Conservation (phyloP, 495 filamentous ascomycete genomes). For the Penicillium daleae region DNA sequence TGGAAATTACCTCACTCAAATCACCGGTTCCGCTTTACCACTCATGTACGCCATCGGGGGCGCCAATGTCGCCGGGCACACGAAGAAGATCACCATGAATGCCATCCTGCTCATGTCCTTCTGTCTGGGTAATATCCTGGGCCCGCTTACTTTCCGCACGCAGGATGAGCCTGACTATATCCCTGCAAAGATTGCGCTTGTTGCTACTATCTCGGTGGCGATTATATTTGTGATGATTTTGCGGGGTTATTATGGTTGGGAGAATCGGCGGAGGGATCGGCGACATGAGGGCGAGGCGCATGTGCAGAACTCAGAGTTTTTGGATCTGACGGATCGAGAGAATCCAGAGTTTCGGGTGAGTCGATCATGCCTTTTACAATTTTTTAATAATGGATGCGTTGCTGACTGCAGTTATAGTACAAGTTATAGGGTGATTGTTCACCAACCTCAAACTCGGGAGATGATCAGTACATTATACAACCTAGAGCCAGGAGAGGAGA, state of each 20-base stretch:
- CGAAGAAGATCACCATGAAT: constrained; percentile 58
- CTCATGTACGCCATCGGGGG: constrained; percentile 48
- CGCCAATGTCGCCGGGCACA: constrained; percentile 52
- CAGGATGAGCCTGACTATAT: constrained; percentile 50
- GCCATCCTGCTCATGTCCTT: constrained; percentile 63
- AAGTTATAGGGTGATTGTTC: constrained; percentile 12
- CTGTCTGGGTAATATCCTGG: constrained; percentile 63
- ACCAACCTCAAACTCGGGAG: too few species aligned
- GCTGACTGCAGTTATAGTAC: constrained; percentile 21
- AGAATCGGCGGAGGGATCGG: constrained; percentile 46
- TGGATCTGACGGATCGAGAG: constrained; percentile 44
- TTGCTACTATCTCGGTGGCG: constrained; percentile 49
- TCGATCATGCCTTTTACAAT: constrained; percentile 33
- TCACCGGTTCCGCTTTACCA: constrained; percentile 42
- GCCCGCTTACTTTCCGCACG: constrained; percentile 57
- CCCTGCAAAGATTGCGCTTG: constrained; percentile 65
- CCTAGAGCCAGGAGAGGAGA: too few species aligned
- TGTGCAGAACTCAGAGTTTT: constrained; percentile 35
- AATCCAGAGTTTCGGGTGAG: constrained; percentile 39
- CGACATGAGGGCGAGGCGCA: constrained; percentile 19
- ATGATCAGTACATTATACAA: too few species aligned
- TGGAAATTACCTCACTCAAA: constrained; percentile 46
- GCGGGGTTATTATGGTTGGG: constrained; percentile 48
- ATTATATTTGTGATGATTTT: constrained; percentile 42
- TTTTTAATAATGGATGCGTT: not conserved